phyloP scores from a whole-genome alignment of 192 early-diverging fungal genomes.

The Coemansia sp. region DNA sequence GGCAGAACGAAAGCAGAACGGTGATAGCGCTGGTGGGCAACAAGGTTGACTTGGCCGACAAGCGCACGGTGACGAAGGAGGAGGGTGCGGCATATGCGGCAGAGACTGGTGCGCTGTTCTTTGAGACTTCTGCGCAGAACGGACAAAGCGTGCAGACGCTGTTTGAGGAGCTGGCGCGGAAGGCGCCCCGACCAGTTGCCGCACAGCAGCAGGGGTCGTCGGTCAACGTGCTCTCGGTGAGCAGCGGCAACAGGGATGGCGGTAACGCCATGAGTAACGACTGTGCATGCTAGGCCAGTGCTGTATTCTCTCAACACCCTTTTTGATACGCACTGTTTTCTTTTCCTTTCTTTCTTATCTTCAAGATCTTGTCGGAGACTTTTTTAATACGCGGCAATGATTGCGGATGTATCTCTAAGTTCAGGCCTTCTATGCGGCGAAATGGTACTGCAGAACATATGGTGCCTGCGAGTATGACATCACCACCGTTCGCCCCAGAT shows the following conservation, averaged over 20 bases:
- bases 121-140: slow-evolving; percentile 86
- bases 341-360: slow-evolving; percentile 4
- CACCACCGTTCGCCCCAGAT: too few relatives aligned
- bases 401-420: too few relatives aligned
- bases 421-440: too few relatives aligned
- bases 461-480: too few relatives aligned
- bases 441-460: too few relatives aligned
- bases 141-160: slow-evolving; percentile 80
- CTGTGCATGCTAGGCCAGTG: slow-evolving; percentile 43
- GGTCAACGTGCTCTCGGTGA: slow-evolving; percentile 36
- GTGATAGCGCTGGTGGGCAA: slow-evolving; percentile 96
- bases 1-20: slow-evolving; percentile 87
- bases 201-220: slow-evolving; percentile 19
- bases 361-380: not conserved
- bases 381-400: not conserved
- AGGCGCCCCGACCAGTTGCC: slow-evolving; percentile 28
- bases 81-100: slow-evolving; percentile 78
- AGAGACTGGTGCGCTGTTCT: slow-evolving; percentile 76
- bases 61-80: slow-evolving; percentile 68
- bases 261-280: slow-evolving; percentile 13
- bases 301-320: not conserved
- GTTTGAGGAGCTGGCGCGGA: slow-evolving; percentile 85
- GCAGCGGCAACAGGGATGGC: slow-evolving; percentile 7
- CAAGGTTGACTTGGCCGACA: slow-evolving; percentile 83
- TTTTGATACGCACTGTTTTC: slow-evolving; percentile 2